Evolutionary conservation across 352 stramenopile species (phyloP), one percentile per base, ranked within the genome.

Genomic region (Phytophthora sp.): DNA sequence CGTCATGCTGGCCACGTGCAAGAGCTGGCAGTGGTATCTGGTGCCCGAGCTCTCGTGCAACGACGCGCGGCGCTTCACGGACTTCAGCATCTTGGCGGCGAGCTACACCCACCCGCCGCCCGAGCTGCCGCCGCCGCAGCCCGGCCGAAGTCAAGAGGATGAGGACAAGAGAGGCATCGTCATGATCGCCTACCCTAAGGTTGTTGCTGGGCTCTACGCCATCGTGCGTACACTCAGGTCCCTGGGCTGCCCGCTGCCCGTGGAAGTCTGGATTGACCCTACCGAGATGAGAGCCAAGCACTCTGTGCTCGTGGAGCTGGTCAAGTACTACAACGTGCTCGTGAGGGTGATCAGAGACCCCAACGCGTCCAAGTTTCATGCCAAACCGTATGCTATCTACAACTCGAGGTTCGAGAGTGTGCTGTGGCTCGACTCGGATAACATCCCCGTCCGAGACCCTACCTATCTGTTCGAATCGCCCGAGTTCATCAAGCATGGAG

Each of bases 381-480:
- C 81, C n/a, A 95, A 95, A 49, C 79, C 81, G 17, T 95, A 91
- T 55, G 79, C 80, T 13, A 75, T 95, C 44, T 93, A 90, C 48
- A 69, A 95, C 61, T 86, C 68, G 10, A 69, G 66, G 5, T 95
- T 95, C 54, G 82, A 92, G 42, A 80, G 77, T 27, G 78, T 95
- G 50, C 53, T 95, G 18, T 91, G 89, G 62, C 66, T 95, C 5
- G 87, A 95, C 57, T 89, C 84, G 44, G 87, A 95, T 49, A 95
- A 95, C 44, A 79, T 94, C 13, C 84, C 87, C 0, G 74, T 82
- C 10, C 73, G 76, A 1, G 84, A 95, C 53, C 87, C 87, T 43
- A 95, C 83, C 55, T 95, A 92, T 65, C 57, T 95, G 13, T 95
- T 95, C 41, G 72, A 89, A 18, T 50, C 76, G 20, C 66, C 74